Conservation (phyloP, 768 basidiomycete genomes). For the Gelatoporia subvermispora region DNA sequence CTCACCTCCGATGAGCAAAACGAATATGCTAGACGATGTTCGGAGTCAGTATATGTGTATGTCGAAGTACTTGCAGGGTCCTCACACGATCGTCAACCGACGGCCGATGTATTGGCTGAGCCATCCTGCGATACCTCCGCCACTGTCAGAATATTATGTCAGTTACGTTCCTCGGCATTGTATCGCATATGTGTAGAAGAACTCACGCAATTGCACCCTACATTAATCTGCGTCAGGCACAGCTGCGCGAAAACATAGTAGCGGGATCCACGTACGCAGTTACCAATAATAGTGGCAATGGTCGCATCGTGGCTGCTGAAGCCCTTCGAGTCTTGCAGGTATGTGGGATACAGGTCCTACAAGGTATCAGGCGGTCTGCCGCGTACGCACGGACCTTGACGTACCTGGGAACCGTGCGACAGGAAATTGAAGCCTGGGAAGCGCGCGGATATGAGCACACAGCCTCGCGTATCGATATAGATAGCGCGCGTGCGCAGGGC, state of each 20-base stretch:
- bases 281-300: slow-evolving; percentile 79
- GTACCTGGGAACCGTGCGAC: slow-evolving; percentile 41
- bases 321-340: slow-evolving; percentile 57
- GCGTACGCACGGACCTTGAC: slow-evolving; percentile 3
- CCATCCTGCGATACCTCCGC: slow-evolving; percentile 70
- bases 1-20: slow-evolving; percentile 44
- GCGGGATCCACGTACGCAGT: slow-evolving; percentile 39
- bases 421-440: slow-evolving; percentile 47
- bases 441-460: background rate
- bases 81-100: slow-evolving; percentile 67
- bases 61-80: background rate
- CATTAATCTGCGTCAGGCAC: slow-evolving; percentile 1
- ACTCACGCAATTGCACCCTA: slow-evolving; percentile 43
- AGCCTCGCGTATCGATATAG: background rate
- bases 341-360: slow-evolving; percentile 78
- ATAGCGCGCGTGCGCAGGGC: background rate
- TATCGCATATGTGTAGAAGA: background rate
- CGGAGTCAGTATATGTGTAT: background rate
- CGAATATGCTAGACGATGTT: slow-evolving; percentile 38
- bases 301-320: slow-evolving; percentile 57
- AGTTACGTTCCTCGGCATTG: background rate
- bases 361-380: slow-evolving; percentile 2
- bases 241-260: background rate
- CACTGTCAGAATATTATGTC: slow-evolving; percentile 30
- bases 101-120: slow-evolving; percentile 75